Evolutionary conservation across 164 flowering plant species (phyloP).

Genomic region (Macadamia tetraphylla): DNA sequence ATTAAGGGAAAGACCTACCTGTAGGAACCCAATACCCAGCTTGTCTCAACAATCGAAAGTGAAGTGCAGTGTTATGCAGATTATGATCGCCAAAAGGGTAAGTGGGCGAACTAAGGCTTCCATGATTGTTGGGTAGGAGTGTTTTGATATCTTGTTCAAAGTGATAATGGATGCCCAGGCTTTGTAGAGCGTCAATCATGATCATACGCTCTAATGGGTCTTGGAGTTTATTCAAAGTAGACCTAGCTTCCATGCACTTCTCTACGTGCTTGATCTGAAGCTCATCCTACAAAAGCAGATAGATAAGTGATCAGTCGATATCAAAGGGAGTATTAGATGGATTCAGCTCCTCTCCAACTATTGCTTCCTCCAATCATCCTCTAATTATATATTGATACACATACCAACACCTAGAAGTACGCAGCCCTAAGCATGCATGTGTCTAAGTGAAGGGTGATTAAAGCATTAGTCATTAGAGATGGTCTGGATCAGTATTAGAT

Average conservation of each 20-base stretch:
- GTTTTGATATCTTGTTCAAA: conserved; percentile 27
- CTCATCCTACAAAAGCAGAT: neutral
- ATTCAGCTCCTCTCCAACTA: too few relatives aligned
- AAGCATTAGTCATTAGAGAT: too few relatives aligned
- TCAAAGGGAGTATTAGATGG: too few relatives aligned
- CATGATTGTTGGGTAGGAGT: conserved; percentile 5
- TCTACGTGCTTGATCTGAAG: neutral
- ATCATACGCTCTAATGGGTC: conserved; percentile 7
- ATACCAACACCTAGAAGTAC: too few relatives aligned
- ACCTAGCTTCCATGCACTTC: neutral
- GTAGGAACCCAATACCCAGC: conserved; percentile 15
- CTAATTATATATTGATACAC: too few relatives aligned
- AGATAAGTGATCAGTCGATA: too few relatives aligned
- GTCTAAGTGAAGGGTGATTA: too few relatives aligned
- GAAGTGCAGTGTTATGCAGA: conserved; percentile 21
- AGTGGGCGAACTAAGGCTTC: neutral
- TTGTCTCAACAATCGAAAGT: conserved; percentile 27
- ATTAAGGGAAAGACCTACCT: conserved; percentile 1
- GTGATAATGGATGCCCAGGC: conserved; percentile 26
- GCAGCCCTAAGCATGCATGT: too few relatives aligned
- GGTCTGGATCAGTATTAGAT: too few relatives aligned
- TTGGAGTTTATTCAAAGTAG: neutral
- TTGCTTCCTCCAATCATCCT: too few relatives aligned
- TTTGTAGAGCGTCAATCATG: conserved; percentile 28
- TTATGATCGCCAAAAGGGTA: neutral